Percentiles rank a stretch among this genome's conserved stretches.
phyloP scores from a whole-genome alignment of 257 asterid species.

The Jacaranda copaia region DNA sequence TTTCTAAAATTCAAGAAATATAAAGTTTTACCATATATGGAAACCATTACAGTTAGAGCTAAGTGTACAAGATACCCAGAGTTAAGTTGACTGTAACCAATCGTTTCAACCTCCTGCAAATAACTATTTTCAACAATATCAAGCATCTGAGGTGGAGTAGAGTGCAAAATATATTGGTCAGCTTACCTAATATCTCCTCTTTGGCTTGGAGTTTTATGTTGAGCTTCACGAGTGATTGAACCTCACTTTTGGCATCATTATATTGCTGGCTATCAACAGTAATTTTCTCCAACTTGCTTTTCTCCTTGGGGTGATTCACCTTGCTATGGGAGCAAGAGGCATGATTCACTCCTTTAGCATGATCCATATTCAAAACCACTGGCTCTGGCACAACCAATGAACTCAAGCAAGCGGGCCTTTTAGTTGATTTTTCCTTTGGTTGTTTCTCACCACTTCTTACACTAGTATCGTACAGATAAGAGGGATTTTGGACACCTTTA shows the following conservation, averaged over 20 bases:
- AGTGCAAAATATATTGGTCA: slow-evolving; percentile 14
- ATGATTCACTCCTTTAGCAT: slow-evolving; percentile 35
- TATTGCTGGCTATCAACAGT: slow-evolving; percentile 40
- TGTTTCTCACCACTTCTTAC: slow-evolving; percentile 20
- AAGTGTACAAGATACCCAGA: background rate
- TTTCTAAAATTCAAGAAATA: too few species aligned
- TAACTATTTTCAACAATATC: background rate
- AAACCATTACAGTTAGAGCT: background rate
- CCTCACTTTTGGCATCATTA: slow-evolving; percentile 69
- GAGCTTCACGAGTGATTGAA: slow-evolving; percentile 80
- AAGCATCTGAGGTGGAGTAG: slow-evolving; percentile 13
- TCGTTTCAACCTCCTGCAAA: background rate
- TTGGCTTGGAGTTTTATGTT: slow-evolving; percentile 63
- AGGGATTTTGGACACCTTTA: slow-evolving; percentile 26
- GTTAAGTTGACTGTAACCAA: background rate
- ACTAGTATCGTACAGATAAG: slow-evolving; percentile 10
- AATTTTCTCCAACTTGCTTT: slow-evolving; percentile 41
- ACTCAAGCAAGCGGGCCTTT: slow-evolving; percentile 31
- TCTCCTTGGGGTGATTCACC: slow-evolving; percentile 38
- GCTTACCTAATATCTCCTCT: slow-evolving; percentile 65
- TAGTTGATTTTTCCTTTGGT: slow-evolving; percentile 29
- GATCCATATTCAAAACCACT: slow-evolving; percentile 29
- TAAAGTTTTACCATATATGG: background rate
- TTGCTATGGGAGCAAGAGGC: slow-evolving; percentile 44
- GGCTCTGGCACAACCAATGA: slow-evolving; percentile 39